Percentiles rank a stretch among this genome's conserved stretches.
phyloP scores from a whole-genome alignment of 192 early-diverging fungal species.

The Backusella macrospora region DNA sequence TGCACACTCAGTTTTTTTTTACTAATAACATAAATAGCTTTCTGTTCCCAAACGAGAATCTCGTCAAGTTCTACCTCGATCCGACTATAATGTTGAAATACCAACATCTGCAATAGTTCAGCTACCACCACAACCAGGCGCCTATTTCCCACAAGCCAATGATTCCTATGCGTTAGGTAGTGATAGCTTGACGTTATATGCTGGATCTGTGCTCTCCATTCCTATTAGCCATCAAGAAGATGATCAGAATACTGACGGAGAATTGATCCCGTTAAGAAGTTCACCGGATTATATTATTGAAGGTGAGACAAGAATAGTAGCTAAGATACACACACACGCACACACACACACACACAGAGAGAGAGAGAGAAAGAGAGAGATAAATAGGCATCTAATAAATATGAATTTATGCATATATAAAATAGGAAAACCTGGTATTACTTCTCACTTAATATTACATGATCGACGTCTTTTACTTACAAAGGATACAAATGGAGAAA shows the following conservation, averaged over 20 bases:
- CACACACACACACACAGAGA: too few relatives aligned
- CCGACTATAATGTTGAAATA: background rate
- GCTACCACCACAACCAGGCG: slow-evolving; percentile 27
- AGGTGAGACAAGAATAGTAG: slow-evolving; percentile 28
- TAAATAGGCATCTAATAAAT: background rate
- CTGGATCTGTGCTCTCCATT: slow-evolving; percentile 42
- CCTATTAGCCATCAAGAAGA: slow-evolving; percentile 42
- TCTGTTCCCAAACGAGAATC: slow-evolving; percentile 9
- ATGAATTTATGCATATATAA: too few relatives aligned
- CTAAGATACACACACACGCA: too few relatives aligned
- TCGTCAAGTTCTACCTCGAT: background rate
- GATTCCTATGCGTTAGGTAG: slow-evolving; percentile 38
- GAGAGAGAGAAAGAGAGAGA: too few relatives aligned
- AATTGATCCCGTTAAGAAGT: slow-evolving; percentile 36
- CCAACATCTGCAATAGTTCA: background rate
- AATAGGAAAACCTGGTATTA: slow-evolving; percentile 57
- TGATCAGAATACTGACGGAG: slow-evolving; percentile 25
- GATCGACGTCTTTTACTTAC: slow-evolving; percentile 86
- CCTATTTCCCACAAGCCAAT: slow-evolving; percentile 47
- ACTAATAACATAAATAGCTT: slow-evolving; percentile 27
- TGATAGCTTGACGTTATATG: slow-evolving; percentile 39
- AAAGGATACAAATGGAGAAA: slow-evolving; percentile 74
- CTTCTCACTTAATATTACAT: slow-evolving; percentile 72
- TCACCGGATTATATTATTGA: slow-evolving; percentile 38
- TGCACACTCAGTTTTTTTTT: background rate